A percentile compares a stretch with the other conserved stretches of the same genome.
Conservation (phyloP, 2,329 filamentous ascomycete species). For the Dendrostoma leiphaemia region DNA sequence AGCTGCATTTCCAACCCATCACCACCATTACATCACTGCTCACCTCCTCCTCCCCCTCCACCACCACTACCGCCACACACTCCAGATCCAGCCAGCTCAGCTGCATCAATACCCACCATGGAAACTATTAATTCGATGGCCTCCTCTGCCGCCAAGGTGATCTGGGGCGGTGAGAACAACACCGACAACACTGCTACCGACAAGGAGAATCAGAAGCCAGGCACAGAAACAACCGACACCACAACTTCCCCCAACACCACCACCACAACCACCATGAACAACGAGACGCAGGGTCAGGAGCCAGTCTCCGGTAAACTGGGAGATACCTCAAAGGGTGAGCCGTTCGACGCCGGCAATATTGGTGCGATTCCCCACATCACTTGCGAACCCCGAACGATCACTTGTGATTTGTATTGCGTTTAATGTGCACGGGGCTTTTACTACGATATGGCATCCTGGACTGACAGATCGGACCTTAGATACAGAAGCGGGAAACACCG, state of each 20-base stretch:
- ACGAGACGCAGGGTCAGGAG: slow-evolving; percentile 47
- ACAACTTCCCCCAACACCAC: slow-evolving; percentile 24
- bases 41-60: background rate
- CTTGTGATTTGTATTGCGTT: background rate
- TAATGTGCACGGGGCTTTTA: background rate
- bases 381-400: background rate
- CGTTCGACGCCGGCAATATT: slow-evolving; percentile 78
- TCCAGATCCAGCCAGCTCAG: background rate
- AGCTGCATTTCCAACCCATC: background rate
- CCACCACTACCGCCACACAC: slow-evolving; percentile 1
- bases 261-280: slow-evolving; percentile 40
- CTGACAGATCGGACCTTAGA: background rate
- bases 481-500: slow-evolving; percentile 1
- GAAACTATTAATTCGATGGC: slow-evolving; percentile 62
- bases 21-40: slow-evolving; percentile 6
- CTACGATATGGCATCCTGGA: background rate
- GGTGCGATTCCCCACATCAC: slow-evolving; percentile 33
- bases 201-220: slow-evolving; percentile 39
- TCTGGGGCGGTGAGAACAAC: slow-evolving; percentile 41
- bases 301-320: slow-evolving; percentile 71
- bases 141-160: slow-evolving; percentile 43
- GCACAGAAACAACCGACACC: slow-evolving; percentile 19
- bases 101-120: slow-evolving; percentile 42
- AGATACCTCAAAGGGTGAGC: slow-evolving; percentile 65
- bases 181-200: slow-evolving; percentile 29